Evolutionary conservation across 805 yeast genomes (phyloP), one percentile per base, ranked within the genome.

Genomic region (Saccharomyces eubayanus): DNA sequence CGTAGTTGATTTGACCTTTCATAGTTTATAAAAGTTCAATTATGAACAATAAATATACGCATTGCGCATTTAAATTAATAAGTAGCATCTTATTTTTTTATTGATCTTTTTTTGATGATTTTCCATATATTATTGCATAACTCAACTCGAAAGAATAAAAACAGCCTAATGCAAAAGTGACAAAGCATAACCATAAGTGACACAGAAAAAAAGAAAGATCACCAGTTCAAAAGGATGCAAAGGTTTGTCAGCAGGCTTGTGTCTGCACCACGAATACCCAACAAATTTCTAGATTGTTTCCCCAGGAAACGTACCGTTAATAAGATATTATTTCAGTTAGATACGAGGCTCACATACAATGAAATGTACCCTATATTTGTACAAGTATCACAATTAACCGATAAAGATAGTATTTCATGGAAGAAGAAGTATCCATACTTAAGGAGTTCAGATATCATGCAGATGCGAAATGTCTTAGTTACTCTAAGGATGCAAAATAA

Each of bases 391-490:
- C 71, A 29, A 55, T 11, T 81, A 45, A 82, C 76, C 52, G 55
- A 67, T 0, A 58, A 61, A 1, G 64, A 65, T 5, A 58, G 56
- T 16, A 6, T 16, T 16, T 11, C 43, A 16, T 36, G 21, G 43
- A 36, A 16, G 24, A 36, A 36, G 11, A 36, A 36, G 20, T 36
- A 16, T 6, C 43, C 43, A 6, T 36, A 75, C 51, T 73, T 82
- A 41, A 67, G 63, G 10, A 81, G 86, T 0, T 67, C 73, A 1
- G 91, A 87, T 57, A 71, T 89, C 53, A 79, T 88, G 80, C 65
- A 77, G 2, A 81, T 88, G 72, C 88, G 87, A 65, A 76, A 78
- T 29, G 83, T 87, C 0, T 70, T 90, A 28, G 83, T 81, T 48
- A 81, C 79, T 51, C 74, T 86, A 51, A 68, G 96, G 46, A 73